Conservation (phyloP, 2,329 filamentous ascomycete genomes). For the Fusarium sp. region DNA sequence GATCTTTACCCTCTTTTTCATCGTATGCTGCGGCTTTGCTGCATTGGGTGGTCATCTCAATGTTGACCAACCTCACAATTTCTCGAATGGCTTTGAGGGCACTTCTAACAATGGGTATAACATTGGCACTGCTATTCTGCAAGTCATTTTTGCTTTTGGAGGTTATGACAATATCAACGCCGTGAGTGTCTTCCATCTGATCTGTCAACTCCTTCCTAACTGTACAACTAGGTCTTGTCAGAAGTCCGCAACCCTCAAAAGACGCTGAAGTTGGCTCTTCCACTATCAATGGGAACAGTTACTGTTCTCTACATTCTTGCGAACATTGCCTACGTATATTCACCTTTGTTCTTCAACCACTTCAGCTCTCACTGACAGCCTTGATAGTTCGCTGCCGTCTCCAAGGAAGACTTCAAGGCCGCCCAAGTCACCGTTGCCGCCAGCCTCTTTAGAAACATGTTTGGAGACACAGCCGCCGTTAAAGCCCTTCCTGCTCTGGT, state of each 20-base stretch:
- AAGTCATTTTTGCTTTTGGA: slow-evolving; percentile 20
- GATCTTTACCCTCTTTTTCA: slow-evolving; percentile 21
- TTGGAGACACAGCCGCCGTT: slow-evolving; percentile 16
- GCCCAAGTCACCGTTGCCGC: slow-evolving; percentile 26
- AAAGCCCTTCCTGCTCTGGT: slow-evolving; percentile 20
- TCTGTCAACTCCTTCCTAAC: neutral
- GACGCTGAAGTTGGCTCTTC: slow-evolving; percentile 17
- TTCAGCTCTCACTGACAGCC: neutral
- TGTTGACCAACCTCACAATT: slow-evolving; percentile 21
- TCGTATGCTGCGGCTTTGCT: slow-evolving; percentile 27
- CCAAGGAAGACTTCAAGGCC: slow-evolving; percentile 10
- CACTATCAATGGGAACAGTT: slow-evolving; percentile 9
- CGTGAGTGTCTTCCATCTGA: neutral
- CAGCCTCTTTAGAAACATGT: slow-evolving; percentile 18
- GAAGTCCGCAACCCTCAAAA: slow-evolving; percentile 16
- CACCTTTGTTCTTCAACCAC: neutral
- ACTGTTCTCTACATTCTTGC: slow-evolving; percentile 17
- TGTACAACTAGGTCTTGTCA: slow-evolving; percentile 4
- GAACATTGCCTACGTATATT: slow-evolving; percentile 20
- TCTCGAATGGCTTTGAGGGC: slow-evolving; percentile 15
- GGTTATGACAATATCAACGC: slow-evolving; percentile 30
- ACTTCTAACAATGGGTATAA: slow-evolving; percentile 16
- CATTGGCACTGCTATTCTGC: slow-evolving; percentile 18
- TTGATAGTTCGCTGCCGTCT: slow-evolving; percentile 12
- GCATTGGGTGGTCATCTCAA: slow-evolving; percentile 17